These are phyloP conservation scores for Patellifolia procumbens DNA, from an alignment of 179 eudicot genomes.

Conservation along the genomic window DNA sequence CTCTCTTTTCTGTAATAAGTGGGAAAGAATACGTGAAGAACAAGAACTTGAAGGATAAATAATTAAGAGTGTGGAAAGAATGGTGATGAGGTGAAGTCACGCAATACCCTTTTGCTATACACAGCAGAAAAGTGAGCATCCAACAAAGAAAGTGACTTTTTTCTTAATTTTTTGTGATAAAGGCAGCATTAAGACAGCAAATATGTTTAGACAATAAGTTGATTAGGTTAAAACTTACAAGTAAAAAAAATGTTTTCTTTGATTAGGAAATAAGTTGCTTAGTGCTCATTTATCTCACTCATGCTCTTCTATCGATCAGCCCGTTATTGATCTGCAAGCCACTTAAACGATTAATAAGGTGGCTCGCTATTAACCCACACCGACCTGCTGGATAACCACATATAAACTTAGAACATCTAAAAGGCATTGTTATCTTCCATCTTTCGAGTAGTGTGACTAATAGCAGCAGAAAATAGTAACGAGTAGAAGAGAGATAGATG, in stretches of 20 bases:
- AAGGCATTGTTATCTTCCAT: no score
- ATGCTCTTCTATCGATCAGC: no score
- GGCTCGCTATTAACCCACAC: no score
- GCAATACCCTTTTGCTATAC: constrained; percentile 33
- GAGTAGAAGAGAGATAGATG: no score
- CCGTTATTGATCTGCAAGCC: no score
- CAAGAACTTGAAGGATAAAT: constrained; percentile 28
- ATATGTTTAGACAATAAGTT: constrained; percentile 1
- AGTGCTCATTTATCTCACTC: no score
- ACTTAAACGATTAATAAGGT: no score
- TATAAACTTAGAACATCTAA: no score
- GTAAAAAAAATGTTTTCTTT: constrained; percentile 9
- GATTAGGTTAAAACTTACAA: constrained; percentile 21
- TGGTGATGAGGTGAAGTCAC: constrained; percentile 38
- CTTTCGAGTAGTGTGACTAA: no score
- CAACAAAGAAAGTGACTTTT: constrained; percentile 29
- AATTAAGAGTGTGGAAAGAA: constrained; percentile 20
- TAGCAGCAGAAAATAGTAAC: no score
- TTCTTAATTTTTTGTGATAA: constrained; percentile 6
- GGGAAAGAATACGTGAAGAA: constrained; percentile 37
- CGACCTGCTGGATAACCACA: no score
- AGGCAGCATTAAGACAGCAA: constrained; percentile 5
- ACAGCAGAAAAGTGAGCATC: constrained; percentile 25
- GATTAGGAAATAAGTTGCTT: no score
- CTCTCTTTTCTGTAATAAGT: constrained; percentile 39